phyloP scores from a whole-genome alignment of 306 rosid genomes.

The Ormosia emarginata region DNA sequence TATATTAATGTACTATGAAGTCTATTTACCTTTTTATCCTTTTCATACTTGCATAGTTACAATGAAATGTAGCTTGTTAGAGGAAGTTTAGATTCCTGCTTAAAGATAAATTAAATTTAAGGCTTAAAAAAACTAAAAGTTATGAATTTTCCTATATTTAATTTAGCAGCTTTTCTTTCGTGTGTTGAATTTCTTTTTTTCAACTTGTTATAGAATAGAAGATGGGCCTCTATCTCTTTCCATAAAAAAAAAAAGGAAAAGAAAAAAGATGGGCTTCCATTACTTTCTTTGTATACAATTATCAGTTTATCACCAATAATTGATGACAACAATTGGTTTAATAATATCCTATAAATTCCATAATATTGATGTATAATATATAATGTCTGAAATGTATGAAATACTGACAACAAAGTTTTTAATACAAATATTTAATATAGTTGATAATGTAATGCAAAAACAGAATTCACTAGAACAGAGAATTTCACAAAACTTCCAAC shows the following conservation, averaged over 20 bases:
- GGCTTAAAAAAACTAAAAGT: neutral
- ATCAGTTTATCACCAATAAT: neutral
- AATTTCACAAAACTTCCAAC: too few relatives aligned
- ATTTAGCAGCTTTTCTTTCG: neutral
- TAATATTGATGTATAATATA: too few relatives aligned
- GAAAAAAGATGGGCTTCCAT: neutral
- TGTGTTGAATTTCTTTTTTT: neutral
- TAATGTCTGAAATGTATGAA: too few relatives aligned
- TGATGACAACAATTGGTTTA: neutral
- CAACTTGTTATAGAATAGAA: too few relatives aligned
- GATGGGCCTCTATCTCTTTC: too few relatives aligned
- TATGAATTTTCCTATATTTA: neutral
- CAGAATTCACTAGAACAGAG: too few relatives aligned
- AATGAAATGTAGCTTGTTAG: neutral
- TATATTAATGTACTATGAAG: neutral
- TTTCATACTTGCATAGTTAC: neutral
- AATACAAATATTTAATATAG: neutral
- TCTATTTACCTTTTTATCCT: neutral
- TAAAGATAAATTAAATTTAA: neutral
- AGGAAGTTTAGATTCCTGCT: neutral
- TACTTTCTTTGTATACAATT: neutral
- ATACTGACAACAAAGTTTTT: neutral
- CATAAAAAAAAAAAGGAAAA: too few relatives aligned
- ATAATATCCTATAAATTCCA: too few relatives aligned
- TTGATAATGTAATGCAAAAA: neutral